These are phyloP conservation scores for Coemansia sp. DNA, from an alignment of 192 early-diverging fungal genomes.

Conservation along the genomic window DNA sequence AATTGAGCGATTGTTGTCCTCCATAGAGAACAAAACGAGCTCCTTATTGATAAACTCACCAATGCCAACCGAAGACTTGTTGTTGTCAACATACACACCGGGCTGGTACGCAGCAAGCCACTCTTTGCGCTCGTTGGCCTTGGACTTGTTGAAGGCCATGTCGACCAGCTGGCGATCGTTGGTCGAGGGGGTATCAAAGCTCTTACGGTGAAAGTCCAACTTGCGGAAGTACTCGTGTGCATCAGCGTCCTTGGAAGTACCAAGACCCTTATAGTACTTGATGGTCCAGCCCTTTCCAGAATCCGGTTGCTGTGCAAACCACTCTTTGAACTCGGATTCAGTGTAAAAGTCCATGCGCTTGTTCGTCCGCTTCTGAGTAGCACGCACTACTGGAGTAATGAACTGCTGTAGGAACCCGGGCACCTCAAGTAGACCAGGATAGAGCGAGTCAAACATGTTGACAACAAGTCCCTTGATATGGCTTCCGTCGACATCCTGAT, in stretches of 20 bases:
- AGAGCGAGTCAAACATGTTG: conserved; percentile 94
- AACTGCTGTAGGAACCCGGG: conserved; percentile 93
- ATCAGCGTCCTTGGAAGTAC: conserved; percentile 79
- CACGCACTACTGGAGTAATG: conserved; percentile 95
- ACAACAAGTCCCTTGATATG: conserved; percentile 97
- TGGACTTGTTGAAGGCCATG: conserved; percentile 96
- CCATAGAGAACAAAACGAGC: conserved; percentile 90
- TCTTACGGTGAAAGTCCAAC: conserved; percentile 76
- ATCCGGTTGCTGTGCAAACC: conserved; percentile 67
- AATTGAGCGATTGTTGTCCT: conserved; percentile 93
- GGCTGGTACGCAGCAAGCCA: conserved; percentile 82
- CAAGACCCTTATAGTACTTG: conserved; percentile 99
- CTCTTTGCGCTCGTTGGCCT: conserved; percentile 91
- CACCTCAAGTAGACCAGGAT: conserved; percentile 84
- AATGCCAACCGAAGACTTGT: conserved; percentile 70
- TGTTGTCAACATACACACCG: conserved; percentile 89
- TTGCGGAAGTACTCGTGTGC: conserved; percentile 91
- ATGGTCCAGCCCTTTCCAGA: conserved; percentile 75
- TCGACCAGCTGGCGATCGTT: conserved; percentile 81
- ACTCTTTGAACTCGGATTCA: conserved; percentile 87
- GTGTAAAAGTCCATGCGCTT: conserved; percentile 80
- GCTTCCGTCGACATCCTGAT: conserved; percentile 96
- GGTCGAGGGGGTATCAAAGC: conserved; percentile 56
- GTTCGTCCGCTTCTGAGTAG: conserved; percentile 54
- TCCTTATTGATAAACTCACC: conserved; percentile 94